Evolutionary conservation across 2,329 filamentous ascomycete genomes (phyloP).

Genomic region (Fusarium odoratissimum): DNA sequence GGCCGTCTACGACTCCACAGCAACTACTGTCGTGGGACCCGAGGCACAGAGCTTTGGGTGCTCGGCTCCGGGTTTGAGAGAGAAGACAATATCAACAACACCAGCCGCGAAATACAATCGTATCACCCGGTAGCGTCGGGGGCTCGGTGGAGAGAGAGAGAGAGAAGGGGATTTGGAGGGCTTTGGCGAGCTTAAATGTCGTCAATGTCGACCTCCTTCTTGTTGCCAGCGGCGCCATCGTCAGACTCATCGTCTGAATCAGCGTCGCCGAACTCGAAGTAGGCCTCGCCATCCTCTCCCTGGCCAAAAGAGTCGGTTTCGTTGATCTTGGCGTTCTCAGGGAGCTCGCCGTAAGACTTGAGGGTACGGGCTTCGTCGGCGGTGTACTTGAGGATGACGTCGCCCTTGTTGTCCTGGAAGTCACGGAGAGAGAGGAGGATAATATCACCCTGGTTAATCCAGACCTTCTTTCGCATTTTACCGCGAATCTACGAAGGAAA

Average conservation of each 20-base stretch:
- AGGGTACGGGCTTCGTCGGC: conserved; percentile 94
- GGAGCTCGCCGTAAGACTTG: conserved; percentile 97
- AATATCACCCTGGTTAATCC: conserved; percentile 99
- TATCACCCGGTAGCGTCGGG: conserved; percentile 35
- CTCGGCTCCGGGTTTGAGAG: conserved; percentile 61
- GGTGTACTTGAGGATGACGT: conserved; percentile 96
- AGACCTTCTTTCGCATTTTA: conserved; percentile 99
- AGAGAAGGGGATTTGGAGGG: conserved; percentile 17
- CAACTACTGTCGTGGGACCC: conserved; percentile 61
- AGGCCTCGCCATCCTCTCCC: conserved; percentile 93
- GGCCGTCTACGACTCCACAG: conserved; percentile 54
- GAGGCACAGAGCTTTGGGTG: conserved; percentile 16
- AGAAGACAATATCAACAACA: conserved; percentile 70
- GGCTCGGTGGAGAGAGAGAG: conserved; percentile 37
- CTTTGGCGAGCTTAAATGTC: conserved; percentile 75
- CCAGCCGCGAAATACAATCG: conserved; percentile 8
- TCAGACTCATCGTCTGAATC: conserved; percentile 69
- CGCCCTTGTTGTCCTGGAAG: conserved; percentile 95
- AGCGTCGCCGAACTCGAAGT: conserved; percentile 99
- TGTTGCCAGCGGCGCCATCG: conserved; percentile 65
- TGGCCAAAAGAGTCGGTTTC: conserved; percentile 96
- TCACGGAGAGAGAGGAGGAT: conserved; percentile 88
- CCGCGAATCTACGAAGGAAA: conserved; percentile 73
- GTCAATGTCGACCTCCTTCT: conserved; percentile 92
- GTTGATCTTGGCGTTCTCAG: conserved; percentile 99